Percentiles rank a stretch among this genome's conserved stretches.
Evolutionary conservation across 305 asterid species (phyloP).

Genomic region (Stenogyne calaminthoides): DNA sequence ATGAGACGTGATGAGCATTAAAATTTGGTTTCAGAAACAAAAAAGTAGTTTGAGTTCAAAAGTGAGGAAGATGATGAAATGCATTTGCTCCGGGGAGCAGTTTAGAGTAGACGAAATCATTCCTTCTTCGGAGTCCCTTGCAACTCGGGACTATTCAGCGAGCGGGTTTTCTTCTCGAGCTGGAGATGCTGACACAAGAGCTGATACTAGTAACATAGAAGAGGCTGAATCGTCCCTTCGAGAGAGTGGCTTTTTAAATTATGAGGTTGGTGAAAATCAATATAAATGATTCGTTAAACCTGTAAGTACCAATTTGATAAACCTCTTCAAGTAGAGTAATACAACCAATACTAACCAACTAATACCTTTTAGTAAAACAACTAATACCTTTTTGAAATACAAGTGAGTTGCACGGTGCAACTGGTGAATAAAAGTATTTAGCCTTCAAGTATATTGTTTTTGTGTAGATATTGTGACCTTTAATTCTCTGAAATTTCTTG

Average conservation of each 20-base stretch:
- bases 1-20: constrained; percentile 80
- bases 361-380: too few relatives aligned
- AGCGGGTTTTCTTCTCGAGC: constrained; percentile 86
- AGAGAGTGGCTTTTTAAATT: constrained; percentile 85
- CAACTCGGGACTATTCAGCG: constrained; percentile 95
- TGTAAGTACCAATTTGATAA: neutral
- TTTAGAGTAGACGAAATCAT: constrained; percentile 62
- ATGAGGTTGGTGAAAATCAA: constrained; percentile 57
- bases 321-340: neutral
- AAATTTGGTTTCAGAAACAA: constrained; percentile 64
- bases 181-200: constrained; percentile 67
- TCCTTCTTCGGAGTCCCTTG: constrained; percentile 85
- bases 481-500: neutral
- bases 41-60: constrained; percentile 47
- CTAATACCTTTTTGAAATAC: too few relatives aligned
- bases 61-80: constrained; percentile 84
- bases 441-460: neutral
- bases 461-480: neutral
- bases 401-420: too few relatives aligned
- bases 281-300: too few relatives aligned
- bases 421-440: too few relatives aligned
- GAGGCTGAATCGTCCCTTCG: constrained; percentile 93
- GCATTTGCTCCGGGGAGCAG: constrained; percentile 92
- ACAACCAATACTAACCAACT: too few relatives aligned
- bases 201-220: constrained; percentile 80